phyloP scores from a whole-genome alignment of 768 basidiomycete genomes.

The Psilocybe tampanensis region DNA sequence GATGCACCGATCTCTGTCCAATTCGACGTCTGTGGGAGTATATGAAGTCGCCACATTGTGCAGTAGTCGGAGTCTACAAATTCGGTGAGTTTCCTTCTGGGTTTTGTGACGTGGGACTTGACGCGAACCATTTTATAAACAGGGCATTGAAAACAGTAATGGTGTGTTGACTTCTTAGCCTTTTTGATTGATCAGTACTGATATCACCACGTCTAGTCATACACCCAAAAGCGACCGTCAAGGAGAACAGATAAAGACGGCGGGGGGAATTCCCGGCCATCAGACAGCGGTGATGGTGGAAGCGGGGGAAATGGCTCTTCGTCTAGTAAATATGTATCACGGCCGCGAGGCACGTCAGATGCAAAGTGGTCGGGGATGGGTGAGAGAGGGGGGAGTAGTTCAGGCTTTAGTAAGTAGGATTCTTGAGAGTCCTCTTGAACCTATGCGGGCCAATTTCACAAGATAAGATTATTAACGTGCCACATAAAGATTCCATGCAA shows the following conservation, averaged over 20 bases:
- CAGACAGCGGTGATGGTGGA: conserved; percentile 24
- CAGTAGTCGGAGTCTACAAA: conserved; percentile 86
- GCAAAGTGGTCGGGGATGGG: conserved; percentile 50
- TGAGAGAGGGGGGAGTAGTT: conserved; percentile 24
- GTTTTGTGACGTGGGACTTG: neutral
- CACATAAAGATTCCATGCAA: conserved; percentile 1
- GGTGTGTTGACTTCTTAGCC: conserved; percentile 43
- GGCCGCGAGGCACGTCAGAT: conserved; percentile 77
- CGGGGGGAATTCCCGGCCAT: conserved; percentile 34
- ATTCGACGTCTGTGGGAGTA: conserved; percentile 85
- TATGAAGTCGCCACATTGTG: conserved; percentile 96
- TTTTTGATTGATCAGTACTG: conserved; percentile 2
- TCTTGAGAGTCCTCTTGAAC: conserved; percentile 6
- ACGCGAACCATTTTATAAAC: neutral
- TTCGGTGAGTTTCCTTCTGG: conserved; percentile 55
- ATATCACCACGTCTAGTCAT: conserved; percentile 50
- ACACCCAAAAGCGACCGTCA: conserved; percentile 75
- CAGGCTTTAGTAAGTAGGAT: conserved; percentile 32
- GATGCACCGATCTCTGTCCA: conserved; percentile 87
- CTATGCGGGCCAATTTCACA: neutral
- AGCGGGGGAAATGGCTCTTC: conserved; percentile 26
- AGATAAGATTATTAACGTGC: neutral
- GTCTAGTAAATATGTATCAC: conserved; percentile 40
- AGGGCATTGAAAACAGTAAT: conserved; percentile 85
- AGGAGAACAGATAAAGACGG: conserved; percentile 53